phyloP scores from a whole-genome alignment of 805 yeast species.

The Torulaspora gathmanii region DNA sequence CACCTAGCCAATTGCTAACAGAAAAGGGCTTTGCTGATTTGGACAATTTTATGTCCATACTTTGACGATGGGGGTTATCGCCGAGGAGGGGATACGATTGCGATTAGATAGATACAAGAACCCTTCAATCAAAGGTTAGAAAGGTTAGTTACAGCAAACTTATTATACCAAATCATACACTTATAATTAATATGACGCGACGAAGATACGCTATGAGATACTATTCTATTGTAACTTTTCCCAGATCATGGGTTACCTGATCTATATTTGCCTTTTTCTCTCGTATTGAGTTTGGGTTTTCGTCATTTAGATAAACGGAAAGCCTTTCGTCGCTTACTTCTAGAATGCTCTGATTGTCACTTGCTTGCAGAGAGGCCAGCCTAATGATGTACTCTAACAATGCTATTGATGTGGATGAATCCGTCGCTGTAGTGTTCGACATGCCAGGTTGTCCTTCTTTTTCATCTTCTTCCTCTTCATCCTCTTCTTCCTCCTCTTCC shows the following conservation, averaged over 20 bases:
- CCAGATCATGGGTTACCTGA: slow-evolving; percentile 15
- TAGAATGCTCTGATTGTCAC: slow-evolving; percentile 50
- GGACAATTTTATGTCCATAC: slow-evolving; percentile 31
- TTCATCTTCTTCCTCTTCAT: slow-evolving; percentile 29
- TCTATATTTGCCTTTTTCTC: slow-evolving; percentile 16
- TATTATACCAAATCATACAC: slow-evolving; percentile 4
- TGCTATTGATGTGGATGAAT: slow-evolving; percentile 41
- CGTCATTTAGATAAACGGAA: slow-evolving; percentile 57
- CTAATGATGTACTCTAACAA: slow-evolving; percentile 61
- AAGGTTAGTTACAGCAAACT: background rate
- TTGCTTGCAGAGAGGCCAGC: slow-evolving; percentile 54
- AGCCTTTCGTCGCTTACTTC: slow-evolving; percentile 64
- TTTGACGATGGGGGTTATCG: slow-evolving; percentile 9
- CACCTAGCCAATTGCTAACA: slow-evolving; percentile 23
- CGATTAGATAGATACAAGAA: slow-evolving; percentile 1
- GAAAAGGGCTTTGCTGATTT: slow-evolving; percentile 30
- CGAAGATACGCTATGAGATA: slow-evolving; percentile 2
- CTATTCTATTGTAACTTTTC: slow-evolving; percentile 12
- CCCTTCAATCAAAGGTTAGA: background rate
- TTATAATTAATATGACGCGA: slow-evolving; percentile 3
- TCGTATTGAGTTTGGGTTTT: slow-evolving; percentile 32
- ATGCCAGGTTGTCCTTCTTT: slow-evolving; percentile 29
- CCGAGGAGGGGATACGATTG: background rate
- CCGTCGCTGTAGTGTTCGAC: background rate
- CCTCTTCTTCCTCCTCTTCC: slow-evolving; percentile 23